A percentile compares a stretch with the other conserved stretches of the same genome.
phyloP scores from a whole-genome alignment of 2,329 filamentous ascomycete species.

The Ceratocystis destructans region DNA sequence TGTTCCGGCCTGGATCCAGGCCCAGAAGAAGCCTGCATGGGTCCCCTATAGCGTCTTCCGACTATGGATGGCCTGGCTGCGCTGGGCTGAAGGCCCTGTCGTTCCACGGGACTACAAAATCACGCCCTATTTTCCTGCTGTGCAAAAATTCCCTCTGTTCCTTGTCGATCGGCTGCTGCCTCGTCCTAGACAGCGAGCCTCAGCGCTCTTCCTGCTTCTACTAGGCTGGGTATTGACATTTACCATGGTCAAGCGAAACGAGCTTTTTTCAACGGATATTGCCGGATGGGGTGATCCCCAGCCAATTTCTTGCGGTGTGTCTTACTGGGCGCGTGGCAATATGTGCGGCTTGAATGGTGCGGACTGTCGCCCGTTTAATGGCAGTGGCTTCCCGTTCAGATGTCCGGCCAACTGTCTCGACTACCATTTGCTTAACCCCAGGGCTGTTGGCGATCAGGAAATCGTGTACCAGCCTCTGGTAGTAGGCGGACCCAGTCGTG shows the following conservation, averaged over 20 bases:
- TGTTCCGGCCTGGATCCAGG: conserved; percentile 35
- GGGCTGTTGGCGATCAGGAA: conserved; percentile 59
- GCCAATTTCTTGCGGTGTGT: conserved; percentile 50
- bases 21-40: conserved; percentile 45
- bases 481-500: conserved; percentile 47
- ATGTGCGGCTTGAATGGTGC: conserved; percentile 61
- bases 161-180: conserved; percentile 51
- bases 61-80: conserved; percentile 29
- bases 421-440: conserved; percentile 52
- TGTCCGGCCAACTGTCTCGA: conserved; percentile 60
- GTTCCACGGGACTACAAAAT: conserved; percentile 40
- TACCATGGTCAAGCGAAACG: conserved; percentile 51
- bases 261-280: conserved; percentile 46
- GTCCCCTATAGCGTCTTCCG: conserved; percentile 43
- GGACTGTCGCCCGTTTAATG: conserved; percentile 60
- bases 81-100: conserved; percentile 44
- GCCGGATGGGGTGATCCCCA: conserved; percentile 53
- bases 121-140: conserved; percentile 45
- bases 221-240: conserved; percentile 57
- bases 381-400: conserved; percentile 55
- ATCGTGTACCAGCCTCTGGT: conserved; percentile 52
- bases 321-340: conserved; percentile 60
- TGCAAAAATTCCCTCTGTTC: conserved; percentile 54
- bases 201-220: conserved; percentile 46
- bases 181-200: conserved; percentile 42